phyloP scores from a whole-genome alignment of 164 flowering plant species.

The Magnolia officinalis region DNA sequence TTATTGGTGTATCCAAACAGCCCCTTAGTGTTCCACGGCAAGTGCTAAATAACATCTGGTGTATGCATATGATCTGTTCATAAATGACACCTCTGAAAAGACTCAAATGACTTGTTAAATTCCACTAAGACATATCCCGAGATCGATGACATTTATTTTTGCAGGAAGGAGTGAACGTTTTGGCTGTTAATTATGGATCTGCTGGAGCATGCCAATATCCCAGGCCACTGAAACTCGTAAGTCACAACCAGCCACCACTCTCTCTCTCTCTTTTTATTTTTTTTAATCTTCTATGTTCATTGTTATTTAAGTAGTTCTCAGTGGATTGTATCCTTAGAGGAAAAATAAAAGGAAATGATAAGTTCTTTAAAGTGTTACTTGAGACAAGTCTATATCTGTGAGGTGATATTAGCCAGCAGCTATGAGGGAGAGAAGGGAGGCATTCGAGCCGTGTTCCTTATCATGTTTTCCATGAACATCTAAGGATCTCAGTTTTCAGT shows the following conservation, averaged over 20 bases:
- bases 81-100: not conserved
- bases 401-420: not conserved
- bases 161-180: constrained; percentile 83
- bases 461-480: not conserved
- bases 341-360: too few relatives aligned
- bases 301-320: not conserved
- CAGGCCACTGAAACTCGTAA: constrained; percentile 65
- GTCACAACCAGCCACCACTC: constrained; percentile 11
- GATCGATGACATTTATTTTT: constrained; percentile 7
- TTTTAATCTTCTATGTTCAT: not conserved
- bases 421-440: not conserved
- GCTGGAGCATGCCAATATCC: constrained; percentile 83
- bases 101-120: not conserved
- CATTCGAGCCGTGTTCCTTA: not conserved
- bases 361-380: not conserved
- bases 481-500: not conserved
- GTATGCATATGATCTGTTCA: not conserved
- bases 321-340: not conserved
- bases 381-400: not conserved
- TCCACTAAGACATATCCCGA: not conserved
- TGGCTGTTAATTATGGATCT: constrained; percentile 89
- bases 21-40: too few relatives aligned
- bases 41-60: not conserved
- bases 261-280: not conserved
- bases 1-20: too few relatives aligned